Percentiles rank a stretch among this genome's conserved stretches.
phyloP scores from a whole-genome alignment of 208 protist genomes.

The Leptomonas seymouri region DNA sequence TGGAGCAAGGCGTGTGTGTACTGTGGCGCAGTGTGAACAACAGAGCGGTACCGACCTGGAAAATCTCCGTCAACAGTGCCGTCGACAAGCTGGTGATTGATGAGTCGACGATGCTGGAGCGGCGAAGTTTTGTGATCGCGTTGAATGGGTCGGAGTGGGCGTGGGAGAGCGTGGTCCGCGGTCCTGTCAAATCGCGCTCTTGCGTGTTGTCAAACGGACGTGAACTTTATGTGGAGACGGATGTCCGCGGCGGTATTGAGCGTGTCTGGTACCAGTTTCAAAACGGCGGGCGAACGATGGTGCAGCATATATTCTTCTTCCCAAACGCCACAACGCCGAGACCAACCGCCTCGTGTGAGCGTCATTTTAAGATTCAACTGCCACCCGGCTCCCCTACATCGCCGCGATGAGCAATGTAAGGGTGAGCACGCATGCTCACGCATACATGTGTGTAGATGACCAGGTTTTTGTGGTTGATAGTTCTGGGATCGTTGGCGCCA shows the following conservation, averaged over 20 bases:
- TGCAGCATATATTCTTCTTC: slow-evolving; percentile 46
- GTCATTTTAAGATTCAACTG: slow-evolving; percentile 32
- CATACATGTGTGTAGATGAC: background rate
- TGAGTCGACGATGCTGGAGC: slow-evolving; percentile 33
- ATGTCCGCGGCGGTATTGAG: slow-evolving; percentile 40
- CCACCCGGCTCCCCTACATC: slow-evolving; percentile 20
- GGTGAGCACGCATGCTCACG: background rate
- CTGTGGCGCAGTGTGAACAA: slow-evolving; percentile 53
- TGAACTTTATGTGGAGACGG: slow-evolving; percentile 53
- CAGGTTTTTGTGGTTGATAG: too few relatives aligned
- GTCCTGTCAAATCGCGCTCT: slow-evolving; percentile 37
- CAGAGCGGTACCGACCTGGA: slow-evolving; percentile 33
- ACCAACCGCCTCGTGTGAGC: slow-evolving; percentile 36
- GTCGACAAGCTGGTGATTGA: slow-evolving; percentile 28
- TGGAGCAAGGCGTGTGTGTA: slow-evolving; percentile 49
- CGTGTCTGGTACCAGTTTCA: slow-evolving; percentile 46
- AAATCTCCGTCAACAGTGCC: slow-evolving; percentile 31
- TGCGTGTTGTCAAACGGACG: slow-evolving; percentile 44
- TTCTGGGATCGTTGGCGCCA: too few relatives aligned
- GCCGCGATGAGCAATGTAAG: background rate
- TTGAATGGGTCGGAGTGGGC: slow-evolving; percentile 39
- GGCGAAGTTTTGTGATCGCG: slow-evolving; percentile 11
- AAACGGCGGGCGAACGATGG: slow-evolving; percentile 38
- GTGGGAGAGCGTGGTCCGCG: slow-evolving; percentile 40
- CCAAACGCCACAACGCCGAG: slow-evolving; percentile 13